Conservation (phyloP, 805 yeast species). For the Ogataea sp. region DNA sequence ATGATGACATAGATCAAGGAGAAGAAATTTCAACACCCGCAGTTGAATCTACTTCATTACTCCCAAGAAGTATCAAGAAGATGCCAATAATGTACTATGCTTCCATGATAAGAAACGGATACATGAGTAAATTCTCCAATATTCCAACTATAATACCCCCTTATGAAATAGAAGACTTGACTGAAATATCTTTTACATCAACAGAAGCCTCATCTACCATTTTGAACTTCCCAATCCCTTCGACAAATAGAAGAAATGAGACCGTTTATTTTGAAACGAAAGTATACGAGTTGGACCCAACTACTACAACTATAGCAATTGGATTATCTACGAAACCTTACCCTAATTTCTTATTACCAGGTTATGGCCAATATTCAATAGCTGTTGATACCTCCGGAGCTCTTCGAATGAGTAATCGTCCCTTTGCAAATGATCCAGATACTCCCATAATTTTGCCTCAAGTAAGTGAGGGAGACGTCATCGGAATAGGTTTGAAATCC, state of each 20-base stretch:
- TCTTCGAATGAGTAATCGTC: constrained; percentile 51
- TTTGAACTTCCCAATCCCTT: constrained; percentile 26
- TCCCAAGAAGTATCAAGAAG: constrained; percentile 1
- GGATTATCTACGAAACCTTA: constrained; percentile 69
- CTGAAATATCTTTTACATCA: constrained; percentile 22
- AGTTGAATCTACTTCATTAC: background rate
- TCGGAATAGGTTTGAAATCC: constrained; percentile 47
- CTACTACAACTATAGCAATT: constrained; percentile 47
- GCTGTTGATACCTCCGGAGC: constrained; percentile 72
- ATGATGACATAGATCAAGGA: background rate
- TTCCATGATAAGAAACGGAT: background rate
- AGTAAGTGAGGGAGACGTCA: constrained; percentile 42
- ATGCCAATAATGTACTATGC: background rate
- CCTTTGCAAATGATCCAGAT: constrained; percentile 41
- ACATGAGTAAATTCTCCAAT: constrained; percentile 5
- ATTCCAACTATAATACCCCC: constrained; percentile 12
- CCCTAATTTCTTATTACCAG: constrained; percentile 71
- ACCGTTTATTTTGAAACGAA: constrained; percentile 63
- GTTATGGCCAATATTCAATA: constrained; percentile 59
- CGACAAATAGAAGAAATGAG: constrained; percentile 31
- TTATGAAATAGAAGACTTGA: constrained; percentile 22
- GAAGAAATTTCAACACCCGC: background rate
- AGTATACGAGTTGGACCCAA: constrained; percentile 30
- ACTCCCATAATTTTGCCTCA: constrained; percentile 40
- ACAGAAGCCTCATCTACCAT: constrained; percentile 15